phyloP scores from a whole-genome alignment of 257 asterid species.

The Phtheirospermum japonicum region DNA sequence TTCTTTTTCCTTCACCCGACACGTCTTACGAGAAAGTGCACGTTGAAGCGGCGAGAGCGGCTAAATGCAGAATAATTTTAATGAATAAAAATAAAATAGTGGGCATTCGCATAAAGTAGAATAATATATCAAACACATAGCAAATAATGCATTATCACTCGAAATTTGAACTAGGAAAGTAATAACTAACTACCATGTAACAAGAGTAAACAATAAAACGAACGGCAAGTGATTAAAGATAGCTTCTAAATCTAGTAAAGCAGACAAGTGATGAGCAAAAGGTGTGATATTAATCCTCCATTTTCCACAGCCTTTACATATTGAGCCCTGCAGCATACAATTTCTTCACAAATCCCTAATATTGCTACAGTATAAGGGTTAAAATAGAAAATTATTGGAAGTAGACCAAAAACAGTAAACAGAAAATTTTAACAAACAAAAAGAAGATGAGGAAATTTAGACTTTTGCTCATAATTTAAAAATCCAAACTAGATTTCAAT shows the following conservation, averaged over 20 bases:
- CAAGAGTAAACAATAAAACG: not conserved
- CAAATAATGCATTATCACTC: not conserved
- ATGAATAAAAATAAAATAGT: constrained; percentile 17
- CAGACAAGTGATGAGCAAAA: too few relatives aligned
- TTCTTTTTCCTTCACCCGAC: constrained; percentile 13
- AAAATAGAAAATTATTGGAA: not conserved
- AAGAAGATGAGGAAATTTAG: not conserved
- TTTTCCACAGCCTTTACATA: too few relatives aligned
- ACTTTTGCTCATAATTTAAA: not conserved
- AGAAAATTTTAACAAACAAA: not conserved
- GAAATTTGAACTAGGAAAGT: too few relatives aligned
- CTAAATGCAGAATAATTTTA: constrained; percentile 11
- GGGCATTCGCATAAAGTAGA: too few relatives aligned
- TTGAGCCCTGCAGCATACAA: too few relatives aligned
- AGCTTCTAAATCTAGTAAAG: too few relatives aligned
- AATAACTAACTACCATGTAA: not conserved
- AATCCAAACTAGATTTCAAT: too few relatives aligned
- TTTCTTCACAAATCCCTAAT: not conserved
- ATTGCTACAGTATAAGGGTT: not conserved
- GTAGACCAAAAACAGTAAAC: constrained; percentile 3
- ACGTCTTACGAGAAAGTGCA: constrained; percentile 34
- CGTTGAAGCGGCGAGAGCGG: constrained; percentile 24
- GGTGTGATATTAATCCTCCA: constrained; percentile 8
- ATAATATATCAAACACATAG: not conserved
- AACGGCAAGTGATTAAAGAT: not conserved